phyloP scores from a whole-genome alignment of 73 alveolate genomes.

The Paramecium primaurelia region DNA sequence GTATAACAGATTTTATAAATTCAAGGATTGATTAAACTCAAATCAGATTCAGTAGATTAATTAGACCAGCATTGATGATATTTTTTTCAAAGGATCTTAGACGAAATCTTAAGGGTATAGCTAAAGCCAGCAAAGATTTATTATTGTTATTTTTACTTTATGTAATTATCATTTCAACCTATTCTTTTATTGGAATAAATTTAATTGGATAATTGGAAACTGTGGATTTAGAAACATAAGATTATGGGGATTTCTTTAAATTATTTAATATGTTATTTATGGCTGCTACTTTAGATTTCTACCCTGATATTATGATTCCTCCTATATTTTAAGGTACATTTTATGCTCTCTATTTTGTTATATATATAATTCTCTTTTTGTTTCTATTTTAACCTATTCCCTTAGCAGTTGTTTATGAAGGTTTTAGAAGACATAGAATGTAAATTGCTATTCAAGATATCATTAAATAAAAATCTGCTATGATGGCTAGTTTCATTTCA shows the following conservation, averaged over 20 bases:
- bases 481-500: slow-evolving; percentile 60
- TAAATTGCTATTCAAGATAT: slow-evolving; percentile 41
- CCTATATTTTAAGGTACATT: slow-evolving; percentile 25
- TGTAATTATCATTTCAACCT: slow-evolving; percentile 28
- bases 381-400: slow-evolving; percentile 54
- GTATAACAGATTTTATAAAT: slow-evolving; percentile 9
- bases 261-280: slow-evolving; percentile 5
- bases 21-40: not conserved
- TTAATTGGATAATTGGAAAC: slow-evolving; percentile 32
- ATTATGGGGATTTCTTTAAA: slow-evolving; percentile 58
- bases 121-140: slow-evolving; percentile 36
- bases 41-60: slow-evolving; percentile 44
- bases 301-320: slow-evolving; percentile 57
- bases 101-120: slow-evolving; percentile 52
- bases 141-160: slow-evolving; percentile 11
- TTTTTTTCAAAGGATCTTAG: slow-evolving; percentile 43
- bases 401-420: slow-evolving; percentile 61
- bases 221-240: slow-evolving; percentile 30
- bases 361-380: slow-evolving; percentile 5
- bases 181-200: slow-evolving; percentile 49
- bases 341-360: slow-evolving; percentile 30
- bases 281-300: slow-evolving; percentile 45
- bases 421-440: slow-evolving; percentile 50
- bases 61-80: slow-evolving; percentile 51
- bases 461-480: slow-evolving; percentile 46